Percentiles rank a stretch among this genome's conserved stretches.
Conservation (phyloP, 192 early-diverging fungal genomes). For the Gryganskiella cystojenkinii region DNA sequence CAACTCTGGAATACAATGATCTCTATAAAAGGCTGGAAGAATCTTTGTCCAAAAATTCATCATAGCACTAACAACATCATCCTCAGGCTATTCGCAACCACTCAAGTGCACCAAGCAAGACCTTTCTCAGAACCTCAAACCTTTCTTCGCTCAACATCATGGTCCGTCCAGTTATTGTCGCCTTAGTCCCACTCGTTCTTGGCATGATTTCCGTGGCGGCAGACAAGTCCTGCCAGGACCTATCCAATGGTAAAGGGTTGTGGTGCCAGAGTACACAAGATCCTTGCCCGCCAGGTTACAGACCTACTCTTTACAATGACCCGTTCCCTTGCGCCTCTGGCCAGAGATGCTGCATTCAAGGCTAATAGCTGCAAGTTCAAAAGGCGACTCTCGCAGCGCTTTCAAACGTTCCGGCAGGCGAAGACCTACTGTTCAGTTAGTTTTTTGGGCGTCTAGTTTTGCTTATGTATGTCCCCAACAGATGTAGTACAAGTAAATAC, state of each 20-base stretch:
- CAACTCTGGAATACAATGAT: no score
- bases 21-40: no score
- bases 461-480: neutral
- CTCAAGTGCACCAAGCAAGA: neutral
- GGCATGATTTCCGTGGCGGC: slow-evolving; percentile 1
- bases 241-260: neutral
- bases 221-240: neutral
- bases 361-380: slow-evolving; percentile 1
- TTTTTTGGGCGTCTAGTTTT: neutral
- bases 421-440: no score
- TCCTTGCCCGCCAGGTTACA: neutral
- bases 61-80: slow-evolving; percentile 1
- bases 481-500: no score
- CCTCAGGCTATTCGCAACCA: neutral
- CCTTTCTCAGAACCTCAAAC: neutral
- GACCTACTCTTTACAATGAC: neutral
- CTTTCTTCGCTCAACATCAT: neutral
- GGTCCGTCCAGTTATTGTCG: slow-evolving; percentile 10
- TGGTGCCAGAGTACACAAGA: slow-evolving; percentile 3
- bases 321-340: neutral
- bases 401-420: neutral
- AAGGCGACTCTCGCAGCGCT: neutral
- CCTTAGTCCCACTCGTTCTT: slow-evolving; percentile 8
- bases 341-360: slow-evolving; percentile 6
- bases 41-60: no score